Evolutionary conservation across 2,329 filamentous ascomycete genomes (phyloP).

Genomic region (Talaromyces sp.): DNA sequence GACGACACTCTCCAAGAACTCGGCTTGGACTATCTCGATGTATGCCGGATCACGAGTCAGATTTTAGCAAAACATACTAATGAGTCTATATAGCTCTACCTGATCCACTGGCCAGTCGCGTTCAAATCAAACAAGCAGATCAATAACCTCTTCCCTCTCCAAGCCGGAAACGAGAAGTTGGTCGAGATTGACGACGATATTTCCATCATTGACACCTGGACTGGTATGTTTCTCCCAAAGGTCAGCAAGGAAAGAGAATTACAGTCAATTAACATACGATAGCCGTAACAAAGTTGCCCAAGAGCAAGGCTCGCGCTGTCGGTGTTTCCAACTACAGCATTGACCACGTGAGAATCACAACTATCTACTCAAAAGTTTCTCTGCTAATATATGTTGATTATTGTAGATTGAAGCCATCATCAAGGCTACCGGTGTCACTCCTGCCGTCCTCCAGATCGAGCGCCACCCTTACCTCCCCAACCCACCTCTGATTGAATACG

Average conservation of each 20-base stretch:
- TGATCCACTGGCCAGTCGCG: slow-evolving; percentile 47
- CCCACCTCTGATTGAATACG: slow-evolving; percentile 55
- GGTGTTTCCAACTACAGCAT: slow-evolving; percentile 44
- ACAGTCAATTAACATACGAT: neutral
- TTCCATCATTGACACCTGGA: slow-evolving; percentile 44
- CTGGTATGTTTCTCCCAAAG: slow-evolving; percentile 25
- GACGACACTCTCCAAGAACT: slow-evolving; percentile 52
- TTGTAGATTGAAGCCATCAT: slow-evolving; percentile 52
- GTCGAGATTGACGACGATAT: slow-evolving; percentile 45
- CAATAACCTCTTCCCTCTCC: slow-evolving; percentile 46
- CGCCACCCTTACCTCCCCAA: slow-evolving; percentile 67
- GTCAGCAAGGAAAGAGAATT: neutral
- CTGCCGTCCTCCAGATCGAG: slow-evolving; percentile 67
- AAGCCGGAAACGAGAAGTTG: slow-evolving; percentile 33
- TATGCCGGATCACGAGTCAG: slow-evolving; percentile 35
- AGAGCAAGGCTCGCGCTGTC: slow-evolving; percentile 40
- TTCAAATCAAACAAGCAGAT: slow-evolving; percentile 34
- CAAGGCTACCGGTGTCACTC: slow-evolving; percentile 54
- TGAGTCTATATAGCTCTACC: slow-evolving; percentile 32
- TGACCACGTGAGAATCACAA: slow-evolving; percentile 29
- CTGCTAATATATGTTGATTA: slow-evolving; percentile 13
- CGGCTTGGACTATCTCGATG: slow-evolving; percentile 53
- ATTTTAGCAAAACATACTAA: neutral
- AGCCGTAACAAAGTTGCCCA: slow-evolving; percentile 44
- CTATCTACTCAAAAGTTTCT: neutral